Conservation (phyloP, 192 early-diverging fungal species). For the Coemansia sp. region DNA sequence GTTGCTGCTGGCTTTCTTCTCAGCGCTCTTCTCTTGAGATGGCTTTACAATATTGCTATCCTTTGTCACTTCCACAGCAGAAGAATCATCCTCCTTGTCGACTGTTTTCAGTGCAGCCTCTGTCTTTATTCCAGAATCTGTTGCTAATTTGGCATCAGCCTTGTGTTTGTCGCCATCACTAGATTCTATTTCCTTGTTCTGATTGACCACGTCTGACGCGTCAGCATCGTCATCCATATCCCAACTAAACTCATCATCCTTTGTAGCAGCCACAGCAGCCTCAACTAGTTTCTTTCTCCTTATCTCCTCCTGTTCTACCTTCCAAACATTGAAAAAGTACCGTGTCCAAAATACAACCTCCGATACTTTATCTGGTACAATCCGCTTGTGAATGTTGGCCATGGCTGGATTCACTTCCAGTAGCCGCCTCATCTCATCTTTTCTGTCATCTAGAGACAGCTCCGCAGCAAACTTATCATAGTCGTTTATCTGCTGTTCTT, state of each 20-base stretch:
- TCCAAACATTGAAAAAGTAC: constrained; percentile 46
- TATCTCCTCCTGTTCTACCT: constrained; percentile 43
- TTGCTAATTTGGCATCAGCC: neutral
- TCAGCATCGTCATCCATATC: constrained; percentile 36
- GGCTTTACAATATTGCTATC: constrained; percentile 7
- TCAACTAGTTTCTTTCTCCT: constrained; percentile 50
- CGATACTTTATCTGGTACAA: constrained; percentile 26
- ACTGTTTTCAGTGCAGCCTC: neutral
- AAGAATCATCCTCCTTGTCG: neutral
- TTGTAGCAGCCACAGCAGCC: constrained; percentile 41
- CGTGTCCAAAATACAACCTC: constrained; percentile 44
- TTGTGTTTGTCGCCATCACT: neutral
- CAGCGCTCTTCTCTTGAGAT: constrained; percentile 3
- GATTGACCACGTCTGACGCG: neutral
- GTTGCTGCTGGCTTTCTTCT: constrained; percentile 1
- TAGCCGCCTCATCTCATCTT: constrained; percentile 9
- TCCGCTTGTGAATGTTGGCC: constrained; percentile 14
- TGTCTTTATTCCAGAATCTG: neutral
- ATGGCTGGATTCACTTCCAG: constrained; percentile 18
- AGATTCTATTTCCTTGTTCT: neutral
- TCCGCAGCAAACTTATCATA: constrained; percentile 18
- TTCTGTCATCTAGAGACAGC: constrained; percentile 8
- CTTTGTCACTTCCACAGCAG: neutral
- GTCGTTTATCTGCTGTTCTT: neutral
- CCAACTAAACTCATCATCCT: constrained; percentile 51